phyloP scores from a whole-genome alignment of 176 grass and related monocot species.

The Cenchrus americanus region DNA sequence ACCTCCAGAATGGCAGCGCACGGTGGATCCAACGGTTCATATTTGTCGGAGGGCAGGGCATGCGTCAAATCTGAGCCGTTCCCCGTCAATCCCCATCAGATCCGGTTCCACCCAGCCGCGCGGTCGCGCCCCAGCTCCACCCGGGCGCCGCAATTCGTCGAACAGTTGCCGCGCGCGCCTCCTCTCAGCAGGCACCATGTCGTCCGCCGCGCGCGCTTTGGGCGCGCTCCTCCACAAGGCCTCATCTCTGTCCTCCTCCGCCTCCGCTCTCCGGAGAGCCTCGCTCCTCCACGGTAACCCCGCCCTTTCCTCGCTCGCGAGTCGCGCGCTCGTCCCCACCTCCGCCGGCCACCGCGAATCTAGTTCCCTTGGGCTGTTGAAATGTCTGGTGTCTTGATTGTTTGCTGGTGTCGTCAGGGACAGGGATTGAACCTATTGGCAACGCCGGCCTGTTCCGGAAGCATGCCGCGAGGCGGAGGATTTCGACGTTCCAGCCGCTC shows the following conservation, averaged over 20 bases:
- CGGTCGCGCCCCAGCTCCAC: background rate
- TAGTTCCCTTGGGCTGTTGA: background rate
- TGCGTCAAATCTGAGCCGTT: conserved; percentile 27
- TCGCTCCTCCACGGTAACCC: conserved; percentile 40
- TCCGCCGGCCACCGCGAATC: background rate
- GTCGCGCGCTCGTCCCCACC: background rate
- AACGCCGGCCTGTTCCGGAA: conserved; percentile 12
- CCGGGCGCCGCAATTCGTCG: conserved; percentile 47
- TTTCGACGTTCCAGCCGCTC: conserved; percentile 76
- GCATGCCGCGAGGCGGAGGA: conserved; percentile 46
- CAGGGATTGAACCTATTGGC: background rate
- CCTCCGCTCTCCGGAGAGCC: conserved; percentile 46
- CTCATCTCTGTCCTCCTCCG: conserved; percentile 35
- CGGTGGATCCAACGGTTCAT: conserved; percentile 40
- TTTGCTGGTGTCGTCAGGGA: conserved; percentile 40
- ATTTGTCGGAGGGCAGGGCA: too few relatives aligned
- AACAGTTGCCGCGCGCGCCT: conserved; percentile 31
- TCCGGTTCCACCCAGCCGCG: background rate
- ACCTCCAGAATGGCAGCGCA: background rate
- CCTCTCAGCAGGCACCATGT: conserved; percentile 47
- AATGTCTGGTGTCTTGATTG: background rate
- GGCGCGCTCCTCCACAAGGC: conserved; percentile 50
- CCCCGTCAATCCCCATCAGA: background rate
- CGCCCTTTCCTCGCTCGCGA: conserved; percentile 20
- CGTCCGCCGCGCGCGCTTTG: conserved; percentile 57